Evolutionary conservation across 768 basidiomycete species (phyloP).

Genomic region (Boletus huronensis): DNA sequence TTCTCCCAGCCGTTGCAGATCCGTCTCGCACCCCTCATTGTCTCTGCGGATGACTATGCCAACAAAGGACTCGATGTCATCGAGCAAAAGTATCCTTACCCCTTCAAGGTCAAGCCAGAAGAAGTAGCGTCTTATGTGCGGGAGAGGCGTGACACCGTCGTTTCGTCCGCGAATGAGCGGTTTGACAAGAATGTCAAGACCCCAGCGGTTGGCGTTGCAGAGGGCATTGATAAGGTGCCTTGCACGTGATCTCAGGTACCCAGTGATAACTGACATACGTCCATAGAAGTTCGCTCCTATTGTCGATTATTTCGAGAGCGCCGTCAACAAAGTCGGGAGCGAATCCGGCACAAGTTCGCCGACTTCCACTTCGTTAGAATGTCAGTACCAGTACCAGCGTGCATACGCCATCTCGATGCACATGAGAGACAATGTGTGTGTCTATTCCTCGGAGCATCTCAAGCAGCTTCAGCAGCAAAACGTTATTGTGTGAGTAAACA

Average conservation of each 20-base stretch:
- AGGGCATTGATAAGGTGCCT: slow-evolving; percentile 70
- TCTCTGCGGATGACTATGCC: slow-evolving; percentile 59
- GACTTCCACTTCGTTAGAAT: slow-evolving; percentile 46
- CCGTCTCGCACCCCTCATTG: slow-evolving; percentile 62
- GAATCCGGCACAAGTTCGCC: slow-evolving; percentile 47
- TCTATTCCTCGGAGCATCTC: slow-evolving; percentile 67
- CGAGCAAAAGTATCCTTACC: slow-evolving; percentile 68
- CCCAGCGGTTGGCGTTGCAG: slow-evolving; percentile 59
- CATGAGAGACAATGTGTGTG: slow-evolving; percentile 58
- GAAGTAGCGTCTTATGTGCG: slow-evolving; percentile 63
- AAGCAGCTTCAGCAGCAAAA: slow-evolving; percentile 67
- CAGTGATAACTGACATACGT: slow-evolving; percentile 8
- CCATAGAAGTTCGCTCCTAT: slow-evolving; percentile 66
- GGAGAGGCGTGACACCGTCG: slow-evolving; percentile 51
- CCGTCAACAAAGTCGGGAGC: slow-evolving; percentile 45
- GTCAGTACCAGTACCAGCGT: slow-evolving; percentile 77
- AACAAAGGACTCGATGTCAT: slow-evolving; percentile 76
- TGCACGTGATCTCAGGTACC: slow-evolving; percentile 17
- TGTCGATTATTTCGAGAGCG: slow-evolving; percentile 65
- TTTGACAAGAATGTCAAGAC: slow-evolving; percentile 63
- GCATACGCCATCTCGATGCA: slow-evolving; percentile 62
- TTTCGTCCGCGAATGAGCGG: slow-evolving; percentile 54
- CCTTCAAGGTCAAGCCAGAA: slow-evolving; percentile 71
- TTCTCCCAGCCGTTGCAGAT: slow-evolving; percentile 64
- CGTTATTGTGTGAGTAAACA: slow-evolving; percentile 51